These are phyloP conservation scores for Backusella luteola DNA, from an alignment of 192 early-diverging fungal species.

Conservation along the genomic window DNA sequence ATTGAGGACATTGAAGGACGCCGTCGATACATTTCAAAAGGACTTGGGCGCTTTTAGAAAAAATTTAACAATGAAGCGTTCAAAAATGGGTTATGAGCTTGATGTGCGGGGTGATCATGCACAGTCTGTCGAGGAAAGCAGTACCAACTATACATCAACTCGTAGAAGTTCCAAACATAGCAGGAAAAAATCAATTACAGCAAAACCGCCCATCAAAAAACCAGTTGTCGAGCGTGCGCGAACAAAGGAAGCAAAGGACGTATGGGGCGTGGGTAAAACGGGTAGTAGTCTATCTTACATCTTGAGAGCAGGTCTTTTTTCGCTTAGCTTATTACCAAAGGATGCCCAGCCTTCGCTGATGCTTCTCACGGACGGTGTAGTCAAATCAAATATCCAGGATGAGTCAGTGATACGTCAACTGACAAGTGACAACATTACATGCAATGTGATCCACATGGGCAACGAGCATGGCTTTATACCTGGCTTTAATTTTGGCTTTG, in stretches of 20 bases:
- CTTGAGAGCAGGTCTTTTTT: constrained; percentile 56
- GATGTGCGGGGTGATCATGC: constrained; percentile 34
- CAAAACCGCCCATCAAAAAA: neutral
- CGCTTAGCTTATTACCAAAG: constrained; percentile 42
- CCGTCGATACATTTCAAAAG: constrained; percentile 42
- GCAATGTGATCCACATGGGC: constrained; percentile 75
- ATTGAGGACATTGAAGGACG: constrained; percentile 36
- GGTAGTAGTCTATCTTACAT: constrained; percentile 57
- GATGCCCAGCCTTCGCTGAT: constrained; percentile 52
- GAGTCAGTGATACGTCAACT: constrained; percentile 58
- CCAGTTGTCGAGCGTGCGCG: neutral
- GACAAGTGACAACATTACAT: constrained; percentile 61
- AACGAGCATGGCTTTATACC: constrained; percentile 59
- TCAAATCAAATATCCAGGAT: constrained; percentile 66
- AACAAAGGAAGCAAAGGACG: constrained; percentile 36
- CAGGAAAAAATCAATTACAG: neutral
- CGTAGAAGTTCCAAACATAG: neutral
- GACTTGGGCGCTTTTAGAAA: constrained; percentile 45
- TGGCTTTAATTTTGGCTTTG: constrained; percentile 72
- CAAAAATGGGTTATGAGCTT: constrained; percentile 44
- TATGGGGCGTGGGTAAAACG: constrained; percentile 57
- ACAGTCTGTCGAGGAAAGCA: constrained; percentile 1
- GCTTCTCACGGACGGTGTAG: constrained; percentile 71
- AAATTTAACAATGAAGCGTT: constrained; percentile 35
- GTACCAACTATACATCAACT: neutral